These are phyloP conservation scores for Phytophthora cactorum DNA, from an alignment of 352 stramenopile genomes.

Conservation along the genomic window DNA sequence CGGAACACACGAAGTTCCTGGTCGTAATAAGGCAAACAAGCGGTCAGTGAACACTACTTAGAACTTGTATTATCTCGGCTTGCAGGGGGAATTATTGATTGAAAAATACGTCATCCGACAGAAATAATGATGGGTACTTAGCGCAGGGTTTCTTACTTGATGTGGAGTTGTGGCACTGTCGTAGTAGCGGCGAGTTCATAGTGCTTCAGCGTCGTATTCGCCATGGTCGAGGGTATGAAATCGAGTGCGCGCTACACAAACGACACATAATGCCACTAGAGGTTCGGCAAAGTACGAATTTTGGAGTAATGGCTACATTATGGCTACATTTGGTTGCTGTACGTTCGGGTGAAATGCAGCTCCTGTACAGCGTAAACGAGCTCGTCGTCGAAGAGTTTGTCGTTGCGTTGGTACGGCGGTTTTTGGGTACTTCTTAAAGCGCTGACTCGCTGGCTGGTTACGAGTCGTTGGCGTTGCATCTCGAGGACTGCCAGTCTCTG, in stretches of 20 bases:
- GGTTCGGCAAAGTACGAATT: constrained; percentile 25
- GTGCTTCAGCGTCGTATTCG: constrained; percentile 7
- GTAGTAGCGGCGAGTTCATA: constrained; percentile 14
- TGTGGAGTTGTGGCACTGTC: constrained; percentile 51
- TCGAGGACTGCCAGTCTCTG: constrained; percentile 25
- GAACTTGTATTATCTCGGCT: constrained; percentile 8
- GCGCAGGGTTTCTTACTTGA: constrained; percentile 50
- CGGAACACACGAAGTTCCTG: constrained; percentile 84
- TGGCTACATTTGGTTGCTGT: constrained; percentile 18
- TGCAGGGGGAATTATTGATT: not conserved
- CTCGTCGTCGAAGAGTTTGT: constrained; percentile 35
- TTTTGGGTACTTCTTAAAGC: constrained; percentile 9
- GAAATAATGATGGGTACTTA: not conserved
- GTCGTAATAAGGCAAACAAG: not conserved
- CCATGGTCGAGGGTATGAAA: constrained; percentile 5
- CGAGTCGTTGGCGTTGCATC: constrained; percentile 21
- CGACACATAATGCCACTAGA: constrained; percentile 3
- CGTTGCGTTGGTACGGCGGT: constrained; percentile 6
- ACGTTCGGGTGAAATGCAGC: constrained; percentile 35
- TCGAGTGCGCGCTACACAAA: constrained; percentile 1
- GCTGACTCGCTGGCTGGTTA: not conserved
- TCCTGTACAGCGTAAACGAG: constrained; percentile 42
- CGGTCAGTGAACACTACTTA: constrained; percentile 6
- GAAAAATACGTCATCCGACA: not conserved
- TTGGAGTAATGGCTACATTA: not conserved